Evolutionary conservation across 2,329 filamentous ascomycete genomes (phyloP).

Genomic region (Cladosporium sp.): DNA sequence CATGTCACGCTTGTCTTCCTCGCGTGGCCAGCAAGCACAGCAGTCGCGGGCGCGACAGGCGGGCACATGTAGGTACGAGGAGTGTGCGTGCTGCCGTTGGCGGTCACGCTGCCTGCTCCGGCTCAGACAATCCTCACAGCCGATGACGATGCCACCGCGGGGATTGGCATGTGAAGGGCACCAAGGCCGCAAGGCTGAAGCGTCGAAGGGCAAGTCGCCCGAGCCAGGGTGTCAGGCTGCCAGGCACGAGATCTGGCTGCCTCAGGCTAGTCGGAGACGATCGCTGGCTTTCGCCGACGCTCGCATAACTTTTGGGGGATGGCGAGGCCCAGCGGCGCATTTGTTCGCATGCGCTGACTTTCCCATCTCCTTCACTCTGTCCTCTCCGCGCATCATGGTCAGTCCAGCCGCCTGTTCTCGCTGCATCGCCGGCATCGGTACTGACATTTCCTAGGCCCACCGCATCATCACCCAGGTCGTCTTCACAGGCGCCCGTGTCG

Average conservation of each 20-base stretch:
- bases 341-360: neutral
- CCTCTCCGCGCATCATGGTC: conserved; percentile 21
- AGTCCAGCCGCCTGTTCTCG: too few species aligned
- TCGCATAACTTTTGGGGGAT: neutral
- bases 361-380: neutral
- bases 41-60: neutral
- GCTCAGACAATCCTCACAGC: neutral
- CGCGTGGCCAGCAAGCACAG: conserved; percentile 3
- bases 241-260: neutral
- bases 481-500: conserved; percentile 80
- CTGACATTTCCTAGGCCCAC: conserved; percentile 60
- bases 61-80: conserved; percentile 1
- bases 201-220: too few species aligned
- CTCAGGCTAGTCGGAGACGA: too few species aligned
- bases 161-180: neutral
- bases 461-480: conserved; percentile 91
- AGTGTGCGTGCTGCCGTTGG: neutral
- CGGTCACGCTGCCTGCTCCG: neutral
- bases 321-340: too few species aligned
- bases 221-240: neutral
- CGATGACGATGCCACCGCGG: neutral
- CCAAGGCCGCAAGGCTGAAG: too few species aligned
- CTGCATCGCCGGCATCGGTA: neutral
- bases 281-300: neutral
- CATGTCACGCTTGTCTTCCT: conserved; percentile 4